Conservation (phyloP, 306 rosid genomes). For the Gillenia trifoliata region DNA sequence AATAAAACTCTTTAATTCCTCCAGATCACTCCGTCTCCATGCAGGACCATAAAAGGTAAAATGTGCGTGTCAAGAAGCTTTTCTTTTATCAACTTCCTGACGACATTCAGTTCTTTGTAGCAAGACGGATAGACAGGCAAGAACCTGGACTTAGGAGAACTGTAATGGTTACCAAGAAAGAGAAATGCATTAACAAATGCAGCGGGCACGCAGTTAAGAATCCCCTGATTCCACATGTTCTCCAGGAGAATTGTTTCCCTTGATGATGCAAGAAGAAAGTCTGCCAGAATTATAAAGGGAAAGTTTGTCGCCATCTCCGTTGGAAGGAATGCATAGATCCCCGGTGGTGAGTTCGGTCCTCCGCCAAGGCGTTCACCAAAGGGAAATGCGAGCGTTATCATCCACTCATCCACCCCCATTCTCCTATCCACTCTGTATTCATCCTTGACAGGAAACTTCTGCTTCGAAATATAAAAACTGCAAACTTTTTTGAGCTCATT, state of each 20-base stretch:
- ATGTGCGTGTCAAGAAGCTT: constrained; percentile 35
- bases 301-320: constrained; percentile 67
- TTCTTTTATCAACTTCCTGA: constrained; percentile 41
- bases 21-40: too few relatives aligned
- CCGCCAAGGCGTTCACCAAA: constrained; percentile 35
- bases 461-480: constrained; percentile 58
- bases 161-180: constrained; percentile 27
- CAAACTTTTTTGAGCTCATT: constrained; percentile 26
- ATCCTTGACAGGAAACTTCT: constrained; percentile 47
- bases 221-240: constrained; percentile 65
- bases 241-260: constrained; percentile 62
- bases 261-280: constrained; percentile 64
- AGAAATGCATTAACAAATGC: constrained; percentile 61
- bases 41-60: constrained; percentile 31
- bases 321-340: constrained; percentile 66
- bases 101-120: constrained; percentile 33
- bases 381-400: constrained; percentile 56
- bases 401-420: constrained; percentile 42
- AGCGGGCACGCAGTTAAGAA: constrained; percentile 50
- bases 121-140: constrained; percentile 41
- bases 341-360: constrained; percentile 32
- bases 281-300: constrained; percentile 68
- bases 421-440: constrained; percentile 48
- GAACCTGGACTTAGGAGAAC: constrained; percentile 44
- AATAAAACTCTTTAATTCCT: too few relatives aligned